Evolutionary conservation across 805 yeast species (phyloP).

Genomic region (Saturnispora halmiae): DNA sequence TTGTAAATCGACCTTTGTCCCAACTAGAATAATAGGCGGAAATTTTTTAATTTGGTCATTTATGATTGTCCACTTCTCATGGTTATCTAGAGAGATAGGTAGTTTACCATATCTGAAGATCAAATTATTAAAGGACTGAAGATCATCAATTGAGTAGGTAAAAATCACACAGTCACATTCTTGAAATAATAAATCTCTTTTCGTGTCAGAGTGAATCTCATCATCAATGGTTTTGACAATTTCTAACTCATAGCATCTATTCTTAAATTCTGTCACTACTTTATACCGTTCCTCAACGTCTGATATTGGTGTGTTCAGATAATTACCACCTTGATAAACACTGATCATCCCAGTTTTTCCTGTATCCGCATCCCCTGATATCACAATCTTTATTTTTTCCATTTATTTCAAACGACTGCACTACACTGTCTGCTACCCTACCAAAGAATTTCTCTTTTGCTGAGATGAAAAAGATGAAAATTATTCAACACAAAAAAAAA

Average conservation of each 20-base stretch:
- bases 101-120: constrained; percentile 21
- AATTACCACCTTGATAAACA: constrained; percentile 20
- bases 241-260: constrained; percentile 33
- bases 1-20: constrained; percentile 70
- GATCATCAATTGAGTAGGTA: constrained; percentile 40
- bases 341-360: constrained; percentile 28
- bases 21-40: constrained; percentile 43
- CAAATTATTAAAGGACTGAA: constrained; percentile 12
- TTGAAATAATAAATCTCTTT: constrained; percentile 13
- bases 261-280: constrained; percentile 26
- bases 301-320: constrained; percentile 20
- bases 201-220: constrained; percentile 36
- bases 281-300: constrained; percentile 24
- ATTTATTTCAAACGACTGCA: neutral
- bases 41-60: constrained; percentile 7
- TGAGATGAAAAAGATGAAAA: no score
- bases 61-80: constrained; percentile 2
- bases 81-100: constrained; percentile 25
- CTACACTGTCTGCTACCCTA: no score
- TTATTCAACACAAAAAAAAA: no score
- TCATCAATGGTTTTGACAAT: constrained; percentile 86
- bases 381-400: constrained; percentile 20
- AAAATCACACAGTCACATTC: constrained; percentile 42
- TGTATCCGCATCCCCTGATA: constrained; percentile 25
- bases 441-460: no score